phyloP scores from a whole-genome alignment of 805 yeast species.

The Candida pini region DNA sequence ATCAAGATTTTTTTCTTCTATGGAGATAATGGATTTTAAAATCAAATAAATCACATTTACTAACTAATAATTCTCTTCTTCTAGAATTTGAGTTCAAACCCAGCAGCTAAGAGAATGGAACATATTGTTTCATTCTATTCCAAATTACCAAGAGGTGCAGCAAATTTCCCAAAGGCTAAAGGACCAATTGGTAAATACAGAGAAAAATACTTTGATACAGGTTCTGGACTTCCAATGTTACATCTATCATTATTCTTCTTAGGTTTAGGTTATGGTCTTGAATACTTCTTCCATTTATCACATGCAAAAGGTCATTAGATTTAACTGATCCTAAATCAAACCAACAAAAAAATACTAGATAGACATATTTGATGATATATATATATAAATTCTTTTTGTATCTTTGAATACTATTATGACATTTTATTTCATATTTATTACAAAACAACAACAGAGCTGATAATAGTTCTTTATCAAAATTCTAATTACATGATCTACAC shows the following conservation, averaged over 20 bases:
- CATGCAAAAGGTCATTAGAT: conserved; percentile 48
- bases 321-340: too few relatives aligned
- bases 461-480: neutral
- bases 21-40: too few relatives aligned
- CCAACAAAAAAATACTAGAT: too few relatives aligned
- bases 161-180: conserved; percentile 65
- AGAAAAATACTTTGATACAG: conserved; percentile 81
- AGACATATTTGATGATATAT: too few relatives aligned
- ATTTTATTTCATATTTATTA: too few relatives aligned
- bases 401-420: too few relatives aligned
- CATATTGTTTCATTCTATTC: conserved; percentile 94
- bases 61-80: too few relatives aligned
- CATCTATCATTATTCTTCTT: conserved; percentile 69
- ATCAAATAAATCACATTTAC: too few relatives aligned
- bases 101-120: conserved; percentile 94
- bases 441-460: too few relatives aligned
- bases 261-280: conserved; percentile 80
- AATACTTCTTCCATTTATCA: conserved; percentile 85
- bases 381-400: too few relatives aligned
- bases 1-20: neutral
- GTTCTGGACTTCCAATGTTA: conserved; percentile 75
- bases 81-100: conserved; percentile 88
- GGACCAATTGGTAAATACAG: conserved; percentile 73
- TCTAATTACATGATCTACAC: neutral
- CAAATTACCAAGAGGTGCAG: conserved; percentile 90